Evolutionary conservation across 2,329 filamentous ascomycete species (phyloP), one percentile per base, ranked within the genome.

Genomic region (Phialophora macrospora): DNA sequence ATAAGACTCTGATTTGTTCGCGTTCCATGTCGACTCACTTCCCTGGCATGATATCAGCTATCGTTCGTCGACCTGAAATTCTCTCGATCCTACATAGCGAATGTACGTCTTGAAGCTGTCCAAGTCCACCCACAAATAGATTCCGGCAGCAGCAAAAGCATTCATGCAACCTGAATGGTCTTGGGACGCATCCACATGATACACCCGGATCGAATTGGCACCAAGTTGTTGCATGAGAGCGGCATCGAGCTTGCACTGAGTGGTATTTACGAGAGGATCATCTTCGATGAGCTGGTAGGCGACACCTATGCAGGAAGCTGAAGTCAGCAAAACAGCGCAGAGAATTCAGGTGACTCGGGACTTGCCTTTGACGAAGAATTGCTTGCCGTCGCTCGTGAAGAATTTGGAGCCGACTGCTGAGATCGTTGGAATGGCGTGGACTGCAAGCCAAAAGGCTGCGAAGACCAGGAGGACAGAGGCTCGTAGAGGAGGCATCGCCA

Each of bases 41-140:
- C 90, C 66, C 71, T 72, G 60, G 48, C 9, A 55, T 8, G 12
- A 1, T 49, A 44, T 66, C 51, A 67, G 51, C 48, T 24, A 58
- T 58, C 44, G 52, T 41, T 44, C 12, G 26, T 48, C n/a, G n/a
- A n/a, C 20, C n/a, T 65, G 12, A 49, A 20, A 34, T 44, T 44
- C 22, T 46, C 55, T 20, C 44, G 8, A 48, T 65, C 74, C 61
- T 74, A 80, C 80, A 73, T 78, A 75, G 46, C 76, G 73, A 64
- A 82, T 80, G 65, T 79, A 75, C 9, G 80, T 81, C 46, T 76
- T 75, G 70, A 82, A 82, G 64, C 78, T 80, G 70, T 82, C 93
- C 66, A 97, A 83, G 77, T 97, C 93, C 57, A 96, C 84, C 75
- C 94, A 88, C 61, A 92, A 79, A 76, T 96, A 96, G 76, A 97